phyloP scores from a whole-genome alignment of 192 early-diverging fungal species.

The Coemansia sp. region DNA sequence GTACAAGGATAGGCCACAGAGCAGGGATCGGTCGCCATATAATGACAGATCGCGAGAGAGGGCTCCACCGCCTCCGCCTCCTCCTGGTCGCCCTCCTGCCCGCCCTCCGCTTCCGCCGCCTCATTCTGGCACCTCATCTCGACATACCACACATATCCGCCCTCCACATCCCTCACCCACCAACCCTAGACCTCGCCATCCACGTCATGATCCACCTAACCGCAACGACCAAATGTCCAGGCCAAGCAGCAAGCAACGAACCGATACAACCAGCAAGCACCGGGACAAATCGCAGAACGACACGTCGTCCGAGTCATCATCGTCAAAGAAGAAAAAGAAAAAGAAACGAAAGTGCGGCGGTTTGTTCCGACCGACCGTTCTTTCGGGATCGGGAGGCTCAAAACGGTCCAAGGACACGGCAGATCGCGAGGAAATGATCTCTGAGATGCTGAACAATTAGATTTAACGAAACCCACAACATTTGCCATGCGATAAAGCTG shows the following conservation, averaged over 20 bases:
- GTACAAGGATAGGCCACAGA: no score
- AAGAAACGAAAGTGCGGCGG: conserved; percentile 9
- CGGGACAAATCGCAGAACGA: neutral
- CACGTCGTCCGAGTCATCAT: neutral
- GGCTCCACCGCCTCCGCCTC: neutral
- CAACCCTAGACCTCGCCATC: neutral
- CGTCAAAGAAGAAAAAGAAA: neutral
- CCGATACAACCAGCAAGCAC: neutral
- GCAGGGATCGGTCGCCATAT: neutral
- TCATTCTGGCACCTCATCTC: neutral
- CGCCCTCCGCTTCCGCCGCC: neutral
- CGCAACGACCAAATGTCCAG: neutral
- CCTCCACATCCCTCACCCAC: neutral
- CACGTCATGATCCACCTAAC: neutral
- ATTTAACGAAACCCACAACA: neutral
- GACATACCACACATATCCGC: neutral
- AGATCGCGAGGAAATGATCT: conserved; percentile 29
- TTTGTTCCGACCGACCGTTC: conserved; percentile 17
- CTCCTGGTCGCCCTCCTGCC: neutral
- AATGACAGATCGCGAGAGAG: neutral
- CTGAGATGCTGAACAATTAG: conserved; percentile 16
- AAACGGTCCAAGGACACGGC: neutral
- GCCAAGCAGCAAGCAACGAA: neutral
- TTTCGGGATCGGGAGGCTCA: neutral
- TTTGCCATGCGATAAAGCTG: neutral